Conservation (phyloP, 257 asterid species). For the Solanum neorickii region DNA sequence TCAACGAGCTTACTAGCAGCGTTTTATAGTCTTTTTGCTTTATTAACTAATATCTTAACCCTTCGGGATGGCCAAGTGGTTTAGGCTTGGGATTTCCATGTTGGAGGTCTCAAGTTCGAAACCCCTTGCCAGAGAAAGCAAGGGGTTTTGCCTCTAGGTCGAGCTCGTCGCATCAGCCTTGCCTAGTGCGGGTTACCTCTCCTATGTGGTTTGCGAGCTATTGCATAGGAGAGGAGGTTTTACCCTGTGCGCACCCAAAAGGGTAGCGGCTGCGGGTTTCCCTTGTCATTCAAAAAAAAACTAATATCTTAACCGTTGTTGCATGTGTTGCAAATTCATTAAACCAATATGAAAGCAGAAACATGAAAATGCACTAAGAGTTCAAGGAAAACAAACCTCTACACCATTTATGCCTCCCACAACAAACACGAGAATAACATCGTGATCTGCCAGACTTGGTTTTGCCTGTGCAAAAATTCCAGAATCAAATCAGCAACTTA, state of each 20-base stretch:
- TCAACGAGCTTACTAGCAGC: background rate
- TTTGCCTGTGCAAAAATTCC: conserved; percentile 59
- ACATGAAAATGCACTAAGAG: background rate
- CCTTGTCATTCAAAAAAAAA: background rate
- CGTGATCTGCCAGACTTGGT: conserved; percentile 84
- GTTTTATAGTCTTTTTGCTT: background rate
- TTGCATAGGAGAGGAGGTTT: too few species aligned
- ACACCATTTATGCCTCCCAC: conserved; percentile 83
- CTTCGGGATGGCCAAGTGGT: too few species aligned
- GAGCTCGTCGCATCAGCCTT: too few species aligned
- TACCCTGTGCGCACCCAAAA: too few species aligned
- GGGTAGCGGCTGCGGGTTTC: too few species aligned
- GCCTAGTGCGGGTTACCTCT: too few species aligned
- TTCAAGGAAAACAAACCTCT: conserved; percentile 50
- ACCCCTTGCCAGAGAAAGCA: too few species aligned
- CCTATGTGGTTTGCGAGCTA: too few species aligned
- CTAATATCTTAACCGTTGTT: background rate
- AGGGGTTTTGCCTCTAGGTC: too few species aligned
- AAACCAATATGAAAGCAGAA: background rate
- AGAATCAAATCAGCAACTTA: background rate
- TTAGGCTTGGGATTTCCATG: too few species aligned
- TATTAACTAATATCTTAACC: background rate
- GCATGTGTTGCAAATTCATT: background rate
- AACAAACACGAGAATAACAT: conserved; percentile 64
- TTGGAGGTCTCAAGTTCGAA: too few species aligned